phyloP scores from a whole-genome alignment of 495 filamentous ascomycete species.

The Daldinia decipiens region DNA sequence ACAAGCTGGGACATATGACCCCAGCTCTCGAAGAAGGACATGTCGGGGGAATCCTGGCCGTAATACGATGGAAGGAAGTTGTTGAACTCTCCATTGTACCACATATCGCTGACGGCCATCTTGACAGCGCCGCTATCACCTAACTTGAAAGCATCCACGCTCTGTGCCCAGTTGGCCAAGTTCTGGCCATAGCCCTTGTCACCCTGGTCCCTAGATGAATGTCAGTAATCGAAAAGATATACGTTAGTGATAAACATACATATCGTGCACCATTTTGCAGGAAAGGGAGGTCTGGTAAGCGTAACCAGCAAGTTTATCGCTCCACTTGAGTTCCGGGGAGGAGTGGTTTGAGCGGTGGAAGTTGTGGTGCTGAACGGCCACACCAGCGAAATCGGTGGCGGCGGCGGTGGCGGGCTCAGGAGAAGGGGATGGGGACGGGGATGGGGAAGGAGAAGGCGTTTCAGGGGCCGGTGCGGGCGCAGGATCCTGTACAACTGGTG shows the following conservation, averaged over 20 bases:
- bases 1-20: constrained; percentile 93
- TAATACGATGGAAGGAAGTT: constrained; percentile 53
- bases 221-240: constrained; percentile 34
- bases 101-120: constrained; percentile 74
- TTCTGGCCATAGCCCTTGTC: constrained; percentile 85
- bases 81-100: constrained; percentile 83
- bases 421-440: constrained; percentile 17
- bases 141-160: constrained; percentile 40
- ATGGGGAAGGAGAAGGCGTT: constrained; percentile 6
- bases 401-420: background rate
- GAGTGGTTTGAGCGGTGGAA: constrained; percentile 86
- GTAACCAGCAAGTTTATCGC: constrained; percentile 66
- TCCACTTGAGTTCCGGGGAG: constrained; percentile 70
- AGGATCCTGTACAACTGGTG: constrained; percentile 11
- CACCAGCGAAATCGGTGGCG: constrained; percentile 53
- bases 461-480: background rate
- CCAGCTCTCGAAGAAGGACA: constrained; percentile 72
- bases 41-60: constrained; percentile 58
- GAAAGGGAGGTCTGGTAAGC: constrained; percentile 60
- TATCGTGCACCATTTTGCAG: constrained; percentile 80
- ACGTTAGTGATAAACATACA: constrained; percentile 63
- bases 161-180: constrained; percentile 65
- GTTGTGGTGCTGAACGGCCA: constrained; percentile 80
- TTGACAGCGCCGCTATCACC: constrained; percentile 62
- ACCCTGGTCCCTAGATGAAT: constrained; percentile 54